Conservation (phyloP, 2,329 filamentous ascomycete genomes). For the Microsporum canis region DNA sequence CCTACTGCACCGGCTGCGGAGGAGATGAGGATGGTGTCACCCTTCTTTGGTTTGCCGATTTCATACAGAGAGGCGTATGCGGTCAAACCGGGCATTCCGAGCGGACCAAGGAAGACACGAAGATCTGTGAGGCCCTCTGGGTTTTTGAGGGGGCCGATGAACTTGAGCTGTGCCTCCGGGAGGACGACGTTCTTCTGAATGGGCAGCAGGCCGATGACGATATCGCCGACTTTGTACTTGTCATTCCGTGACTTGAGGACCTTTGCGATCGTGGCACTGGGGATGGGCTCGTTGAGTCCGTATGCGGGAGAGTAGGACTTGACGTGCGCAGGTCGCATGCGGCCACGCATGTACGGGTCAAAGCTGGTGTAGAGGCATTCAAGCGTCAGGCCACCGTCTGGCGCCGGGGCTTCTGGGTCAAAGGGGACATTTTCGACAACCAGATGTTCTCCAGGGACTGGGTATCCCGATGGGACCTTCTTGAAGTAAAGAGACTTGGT, state of each 20-base stretch:
- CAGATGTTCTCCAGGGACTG: constrained; percentile 60
- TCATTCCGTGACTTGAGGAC: constrained; percentile 58
- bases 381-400: constrained; percentile 55
- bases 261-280: constrained; percentile 52
- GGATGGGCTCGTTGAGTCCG: constrained; percentile 50
- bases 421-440: constrained; percentile 54
- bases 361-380: constrained; percentile 64
- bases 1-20: constrained; percentile 73
- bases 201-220: constrained; percentile 48
- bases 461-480: constrained; percentile 52
- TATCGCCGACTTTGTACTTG: constrained; percentile 55
- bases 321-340: constrained; percentile 54
- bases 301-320: constrained; percentile 61
- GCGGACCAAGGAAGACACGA: constrained; percentile 57
- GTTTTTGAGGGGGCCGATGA: constrained; percentile 53
- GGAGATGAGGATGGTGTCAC: constrained; percentile 71
- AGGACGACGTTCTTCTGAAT: constrained; percentile 60
- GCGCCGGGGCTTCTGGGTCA: constrained; percentile 46
- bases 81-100: constrained; percentile 69
- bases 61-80: constrained; percentile 64
- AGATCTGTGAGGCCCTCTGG: constrained; percentile 41
- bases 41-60: constrained; percentile 63
- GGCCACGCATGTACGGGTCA: constrained; percentile 75
- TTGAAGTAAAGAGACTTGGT: constrained; percentile 73
- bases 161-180: constrained; percentile 34